Conservation (phyloP, 495 filamentous ascomycete genomes). For the Penicillium cinerascens region DNA sequence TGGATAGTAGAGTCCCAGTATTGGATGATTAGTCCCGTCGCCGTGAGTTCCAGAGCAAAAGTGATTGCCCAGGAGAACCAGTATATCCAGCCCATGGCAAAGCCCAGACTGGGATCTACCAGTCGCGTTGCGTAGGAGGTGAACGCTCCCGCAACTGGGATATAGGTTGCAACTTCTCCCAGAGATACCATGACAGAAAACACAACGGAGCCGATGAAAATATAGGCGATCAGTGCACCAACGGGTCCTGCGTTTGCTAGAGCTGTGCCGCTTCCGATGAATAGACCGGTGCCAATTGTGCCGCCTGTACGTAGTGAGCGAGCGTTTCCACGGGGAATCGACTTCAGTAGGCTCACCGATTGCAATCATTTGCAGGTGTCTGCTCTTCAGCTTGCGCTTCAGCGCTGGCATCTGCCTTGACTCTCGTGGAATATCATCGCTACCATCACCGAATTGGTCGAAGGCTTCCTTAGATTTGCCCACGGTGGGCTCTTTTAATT, state of each 20-base stretch:
- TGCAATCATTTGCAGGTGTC: conserved; percentile 49
- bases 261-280: conserved; percentile 61
- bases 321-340: conserved; percentile 38
- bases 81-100: conserved; percentile 68
- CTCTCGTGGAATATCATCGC: conserved; percentile 1
- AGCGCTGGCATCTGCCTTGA: conserved; percentile 12
- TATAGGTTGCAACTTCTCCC: conserved; percentile 65
- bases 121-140: conserved; percentile 63
- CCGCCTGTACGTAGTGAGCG: conserved; percentile 61
- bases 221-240: conserved; percentile 59
- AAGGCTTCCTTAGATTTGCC: neutral
- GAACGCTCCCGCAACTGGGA: conserved; percentile 65
- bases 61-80: conserved; percentile 52
- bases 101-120: conserved; percentile 61
- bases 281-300: conserved; percentile 67
- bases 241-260: conserved; percentile 57
- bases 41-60: conserved; percentile 62
- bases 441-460: neutral
- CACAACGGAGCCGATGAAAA: conserved; percentile 49
- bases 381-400: conserved; percentile 54
- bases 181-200: conserved; percentile 42
- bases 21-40: conserved; percentile 62
- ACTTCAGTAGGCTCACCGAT: conserved; percentile 53
- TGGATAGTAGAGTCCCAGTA: conserved; percentile 59
- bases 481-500: neutral